Conservation (phyloP, 2,329 filamentous ascomycete genomes). For the Rhexocercosporidium sp. region DNA sequence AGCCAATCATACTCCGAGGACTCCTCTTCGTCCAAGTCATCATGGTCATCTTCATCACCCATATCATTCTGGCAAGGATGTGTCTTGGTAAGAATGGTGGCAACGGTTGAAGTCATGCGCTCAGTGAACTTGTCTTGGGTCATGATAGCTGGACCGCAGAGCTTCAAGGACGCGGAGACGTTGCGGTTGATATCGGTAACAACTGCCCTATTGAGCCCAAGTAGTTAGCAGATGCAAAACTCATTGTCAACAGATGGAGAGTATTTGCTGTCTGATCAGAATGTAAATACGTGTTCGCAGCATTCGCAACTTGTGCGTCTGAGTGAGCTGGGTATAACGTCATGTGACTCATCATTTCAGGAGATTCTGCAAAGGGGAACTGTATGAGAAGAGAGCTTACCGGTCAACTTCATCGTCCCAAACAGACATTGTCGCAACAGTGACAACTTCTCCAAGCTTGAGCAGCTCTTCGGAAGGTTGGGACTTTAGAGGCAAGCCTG, state of each 20-base stretch:
- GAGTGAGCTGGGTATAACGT: conserved; percentile 99
- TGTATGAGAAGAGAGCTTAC: conserved; percentile 63
- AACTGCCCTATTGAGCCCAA: conserved; percentile 64
- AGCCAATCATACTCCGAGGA: conserved; percentile 97
- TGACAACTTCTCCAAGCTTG: conserved; percentile 85
- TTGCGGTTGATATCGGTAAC: conserved; percentile 97
- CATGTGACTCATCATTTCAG: conserved; percentile 79
- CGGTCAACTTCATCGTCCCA: conserved; percentile 93
- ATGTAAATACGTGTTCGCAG: conserved; percentile 79
- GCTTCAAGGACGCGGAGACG: conserved; percentile 86
- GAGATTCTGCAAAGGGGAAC: conserved; percentile 37
- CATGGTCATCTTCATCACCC: conserved; percentile 78
- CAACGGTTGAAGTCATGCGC: conserved; percentile 76
- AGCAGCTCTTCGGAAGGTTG: conserved; percentile 79
- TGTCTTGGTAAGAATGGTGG: conserved; percentile 82
- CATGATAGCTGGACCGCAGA: conserved; percentile 86
- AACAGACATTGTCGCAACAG: conserved; percentile 80
- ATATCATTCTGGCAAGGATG: conserved; percentile 94
- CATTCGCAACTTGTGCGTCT: conserved; percentile 86
- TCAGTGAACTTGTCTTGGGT: conserved; percentile 74
- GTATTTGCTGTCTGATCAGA: conserved; percentile 46
- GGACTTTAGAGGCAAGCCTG: conserved; percentile 82
- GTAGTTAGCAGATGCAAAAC: conserved; percentile 49
- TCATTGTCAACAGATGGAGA: conserved; percentile 25
- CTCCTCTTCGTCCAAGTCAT: conserved; percentile 70